Percentiles rank a stretch among this genome's conserved stretches.
phyloP scores from a whole-genome alignment of 768 basidiomycete species.

The Lentinula edodes region DNA sequence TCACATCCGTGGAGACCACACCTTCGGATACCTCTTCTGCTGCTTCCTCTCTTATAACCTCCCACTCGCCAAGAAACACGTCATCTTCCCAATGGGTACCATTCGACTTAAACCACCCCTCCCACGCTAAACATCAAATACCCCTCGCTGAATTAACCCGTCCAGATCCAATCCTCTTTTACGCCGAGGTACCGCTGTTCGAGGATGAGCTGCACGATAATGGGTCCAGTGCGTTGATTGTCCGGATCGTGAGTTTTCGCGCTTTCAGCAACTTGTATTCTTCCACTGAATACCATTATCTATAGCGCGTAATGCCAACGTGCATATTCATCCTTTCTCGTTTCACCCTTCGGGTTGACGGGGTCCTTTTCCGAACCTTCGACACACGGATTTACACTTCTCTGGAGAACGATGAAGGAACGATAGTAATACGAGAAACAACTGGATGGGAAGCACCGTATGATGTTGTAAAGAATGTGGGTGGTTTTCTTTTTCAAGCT shows the following conservation, averaged over 20 bases:
- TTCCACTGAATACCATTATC: background rate
- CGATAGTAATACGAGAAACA: constrained; percentile 66
- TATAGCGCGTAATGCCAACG: constrained; percentile 92
- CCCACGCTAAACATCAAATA: constrained; percentile 57
- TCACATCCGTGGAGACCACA: background rate
- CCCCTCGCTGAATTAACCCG: constrained; percentile 82
- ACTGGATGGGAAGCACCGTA: constrained; percentile 93
- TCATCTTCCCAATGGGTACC: constrained; percentile 35
- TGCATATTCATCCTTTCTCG: constrained; percentile 88
- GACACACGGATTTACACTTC: constrained; percentile 91
- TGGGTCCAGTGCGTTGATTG: constrained; percentile 78
- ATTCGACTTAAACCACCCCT: constrained; percentile 37
- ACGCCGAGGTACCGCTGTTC: constrained; percentile 90
- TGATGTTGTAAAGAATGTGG: constrained; percentile 69
- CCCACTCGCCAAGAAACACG: no score
- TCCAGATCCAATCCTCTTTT: constrained; percentile 96
- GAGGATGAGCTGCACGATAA: constrained; percentile 98
- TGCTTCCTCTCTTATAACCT: constrained; percentile 10
- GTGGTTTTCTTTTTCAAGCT: constrained; percentile 16
- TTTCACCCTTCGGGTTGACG: constrained; percentile 91
- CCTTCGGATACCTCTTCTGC: no score
- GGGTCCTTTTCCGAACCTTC: constrained; percentile 84
- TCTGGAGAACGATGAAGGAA: constrained; percentile 43
- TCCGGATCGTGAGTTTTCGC: constrained; percentile 70
- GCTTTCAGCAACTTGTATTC: background rate